A percentile compares a stretch with the other conserved stretches of the same genome.
These are phyloP conservation scores for Harringtonia aguacate DNA, from an alignment of 2,329 filamentous ascomycete species.

Conservation along the genomic window DNA sequence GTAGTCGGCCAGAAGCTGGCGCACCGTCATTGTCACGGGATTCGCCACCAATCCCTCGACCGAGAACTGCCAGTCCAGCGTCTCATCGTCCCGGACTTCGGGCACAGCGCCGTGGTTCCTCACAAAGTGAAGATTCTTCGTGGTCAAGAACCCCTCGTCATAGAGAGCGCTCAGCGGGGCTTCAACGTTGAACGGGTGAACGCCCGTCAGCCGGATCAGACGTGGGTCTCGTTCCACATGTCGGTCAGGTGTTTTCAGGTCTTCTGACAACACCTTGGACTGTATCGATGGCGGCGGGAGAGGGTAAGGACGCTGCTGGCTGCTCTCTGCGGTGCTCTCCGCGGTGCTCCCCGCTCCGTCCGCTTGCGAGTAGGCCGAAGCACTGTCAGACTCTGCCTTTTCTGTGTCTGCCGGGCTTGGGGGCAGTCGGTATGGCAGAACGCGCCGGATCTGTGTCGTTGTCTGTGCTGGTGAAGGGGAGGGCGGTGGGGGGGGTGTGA, in stretches of 20 bases:
- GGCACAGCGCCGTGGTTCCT: constrained; percentile 83
- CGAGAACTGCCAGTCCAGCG: constrained; percentile 70
- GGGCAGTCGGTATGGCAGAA: neutral
- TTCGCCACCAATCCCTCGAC: constrained; percentile 76
- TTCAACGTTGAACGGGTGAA: constrained; percentile 88
- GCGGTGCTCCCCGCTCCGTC: neutral
- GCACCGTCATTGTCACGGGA: constrained; percentile 60
- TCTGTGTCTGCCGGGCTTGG: constrained; percentile 7
- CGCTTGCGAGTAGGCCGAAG: neutral
- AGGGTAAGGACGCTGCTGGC: constrained; percentile 33
- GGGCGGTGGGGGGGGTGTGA: neutral
- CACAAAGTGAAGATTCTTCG: constrained; percentile 82
- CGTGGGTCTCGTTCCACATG: constrained; percentile 73
- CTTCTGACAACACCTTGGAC: constrained; percentile 57
- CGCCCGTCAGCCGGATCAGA: constrained; percentile 75
- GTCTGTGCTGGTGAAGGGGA: neutral
- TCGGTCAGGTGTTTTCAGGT: constrained; percentile 40
- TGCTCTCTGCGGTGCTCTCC: neutral
- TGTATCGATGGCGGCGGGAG: constrained; percentile 56
- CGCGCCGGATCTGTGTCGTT: neutral
- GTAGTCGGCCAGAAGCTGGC: constrained; percentile 61
- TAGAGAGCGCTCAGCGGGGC: constrained; percentile 70
- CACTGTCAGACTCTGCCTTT: neutral
- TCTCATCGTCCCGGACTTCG: constrained; percentile 57
- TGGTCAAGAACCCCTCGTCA: constrained; percentile 74